A percentile compares a stretch with the other conserved stretches of the same genome.
These are phyloP conservation scores for Houttuynia cordata DNA, from an alignment of 164 flowering plant genomes.

Conservation along the genomic window DNA sequence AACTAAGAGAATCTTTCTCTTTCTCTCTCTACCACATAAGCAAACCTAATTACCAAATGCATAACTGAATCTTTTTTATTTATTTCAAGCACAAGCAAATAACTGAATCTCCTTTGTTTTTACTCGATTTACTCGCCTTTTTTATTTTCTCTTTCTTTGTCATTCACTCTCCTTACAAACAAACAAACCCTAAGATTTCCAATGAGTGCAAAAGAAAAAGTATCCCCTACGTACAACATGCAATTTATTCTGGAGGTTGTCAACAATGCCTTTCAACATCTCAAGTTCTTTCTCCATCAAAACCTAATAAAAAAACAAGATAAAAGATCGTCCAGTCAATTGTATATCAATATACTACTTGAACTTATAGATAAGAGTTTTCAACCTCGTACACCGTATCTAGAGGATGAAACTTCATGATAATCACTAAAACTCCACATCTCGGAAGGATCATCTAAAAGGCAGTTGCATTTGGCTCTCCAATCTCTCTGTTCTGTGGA, in stretches of 20 bases:
- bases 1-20: too few relatives aligned
- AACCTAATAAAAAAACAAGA: conserved; percentile 43
- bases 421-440: conserved; percentile 54
- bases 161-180: neutral
- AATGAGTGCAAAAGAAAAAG: neutral
- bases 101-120: neutral
- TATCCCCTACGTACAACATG: conserved; percentile 37
- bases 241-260: conserved; percentile 55
- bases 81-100: neutral
- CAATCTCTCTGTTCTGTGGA: conserved; percentile 27
- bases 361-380: neutral
- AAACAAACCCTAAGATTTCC: neutral
- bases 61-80: too few relatives aligned
- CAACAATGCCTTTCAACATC: conserved; percentile 33
- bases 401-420: conserved; percentile 45
- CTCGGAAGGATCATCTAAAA: conserved; percentile 54
- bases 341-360: neutral
- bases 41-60: too few relatives aligned
- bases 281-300: conserved; percentile 62
- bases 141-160: too few relatives aligned
- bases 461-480: conserved; percentile 51
- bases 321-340: neutral
- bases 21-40: too few relatives aligned
- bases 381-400: conserved; percentile 49
- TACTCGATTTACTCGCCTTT: too few relatives aligned